phyloP scores from a whole-genome alignment of 768 basidiomycete species.

The Steccherinum ochraceum region DNA sequence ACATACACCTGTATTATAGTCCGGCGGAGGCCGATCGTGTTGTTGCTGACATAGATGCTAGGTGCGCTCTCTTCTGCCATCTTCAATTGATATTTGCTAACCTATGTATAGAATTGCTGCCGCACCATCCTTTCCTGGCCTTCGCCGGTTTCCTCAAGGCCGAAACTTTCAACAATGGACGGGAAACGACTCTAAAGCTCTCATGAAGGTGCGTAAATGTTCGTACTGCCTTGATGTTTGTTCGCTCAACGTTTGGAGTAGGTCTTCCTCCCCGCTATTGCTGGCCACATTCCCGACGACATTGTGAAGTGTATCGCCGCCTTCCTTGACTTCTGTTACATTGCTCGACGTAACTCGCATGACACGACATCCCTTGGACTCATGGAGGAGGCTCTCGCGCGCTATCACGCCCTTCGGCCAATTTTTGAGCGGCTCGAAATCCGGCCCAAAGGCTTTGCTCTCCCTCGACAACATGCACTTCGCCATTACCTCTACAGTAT shows the following conservation, averaged over 20 bases:
- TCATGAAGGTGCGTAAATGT: constrained; percentile 15
- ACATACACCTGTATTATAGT: constrained; percentile 18
- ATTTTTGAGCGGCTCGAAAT: constrained; percentile 9
- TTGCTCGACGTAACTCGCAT: constrained; percentile 5
- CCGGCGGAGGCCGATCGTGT: constrained; percentile 14
- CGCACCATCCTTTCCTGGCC: constrained; percentile 8
- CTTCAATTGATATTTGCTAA: background rate
- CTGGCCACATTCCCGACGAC: constrained; percentile 3
- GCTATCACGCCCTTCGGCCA: constrained; percentile 6
- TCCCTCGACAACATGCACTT: constrained; percentile 20
- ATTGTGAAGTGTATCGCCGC: constrained; percentile 9
- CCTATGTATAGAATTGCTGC: constrained; percentile 8
- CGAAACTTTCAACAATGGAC: constrained; percentile 19
- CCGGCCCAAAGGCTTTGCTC: constrained; percentile 6
- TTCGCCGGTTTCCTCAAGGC: constrained; percentile 13
- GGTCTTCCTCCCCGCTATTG: constrained; percentile 15
- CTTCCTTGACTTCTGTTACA: constrained; percentile 16
- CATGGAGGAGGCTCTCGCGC: constrained; percentile 7
- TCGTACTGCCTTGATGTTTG: background rate
- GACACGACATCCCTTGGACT: background rate
- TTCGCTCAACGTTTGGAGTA: constrained; percentile 1
- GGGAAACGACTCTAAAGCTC: constrained; percentile 21
- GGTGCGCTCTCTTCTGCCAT: constrained; percentile 18
- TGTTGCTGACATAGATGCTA: constrained; percentile 29
- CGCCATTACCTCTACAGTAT: constrained; percentile 18